phyloP scores from a whole-genome alignment of 176 grass and related monocot species.

The Musa beccarii region DNA sequence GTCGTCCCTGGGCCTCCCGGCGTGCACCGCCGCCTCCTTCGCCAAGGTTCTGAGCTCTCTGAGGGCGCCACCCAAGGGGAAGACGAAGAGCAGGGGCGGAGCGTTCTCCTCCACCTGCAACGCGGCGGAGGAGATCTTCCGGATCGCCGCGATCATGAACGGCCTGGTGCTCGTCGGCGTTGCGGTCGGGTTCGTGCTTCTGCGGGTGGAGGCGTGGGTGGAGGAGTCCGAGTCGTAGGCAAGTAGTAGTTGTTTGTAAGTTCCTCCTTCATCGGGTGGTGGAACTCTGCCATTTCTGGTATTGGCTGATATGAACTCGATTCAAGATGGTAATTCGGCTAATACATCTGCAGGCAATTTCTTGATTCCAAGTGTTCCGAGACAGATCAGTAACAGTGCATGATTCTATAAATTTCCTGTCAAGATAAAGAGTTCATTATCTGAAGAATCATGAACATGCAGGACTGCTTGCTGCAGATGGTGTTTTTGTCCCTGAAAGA shows the following conservation, averaged over 20 bases:
- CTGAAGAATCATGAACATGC: no score
- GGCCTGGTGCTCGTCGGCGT: constrained; percentile 16
- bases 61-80: background rate
- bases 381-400: no score
- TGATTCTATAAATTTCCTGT: no score
- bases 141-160: constrained; percentile 21
- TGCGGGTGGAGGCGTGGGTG: constrained; percentile 15
- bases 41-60: constrained; percentile 6
- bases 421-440: no score
- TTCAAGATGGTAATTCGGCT: no score
- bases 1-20: background rate
- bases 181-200: constrained; percentile 6
- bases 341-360: no score
- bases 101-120: constrained; percentile 18
- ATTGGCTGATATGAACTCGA: no score
- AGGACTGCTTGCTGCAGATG: no score
- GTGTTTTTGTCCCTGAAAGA: no score
- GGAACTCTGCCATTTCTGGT: no score
- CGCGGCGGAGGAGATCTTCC: constrained; percentile 15
- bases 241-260: background rate
- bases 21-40: constrained; percentile 5
- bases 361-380: no score
- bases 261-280: background rate
- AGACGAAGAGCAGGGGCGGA: constrained; percentile 4
- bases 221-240: constrained; percentile 5